A percentile compares a stretch with the other conserved stretches of the same genome.
These are phyloP conservation scores for Clitoria ternatea DNA, from an alignment of 306 rosid genomes.

Conservation along the genomic window DNA sequence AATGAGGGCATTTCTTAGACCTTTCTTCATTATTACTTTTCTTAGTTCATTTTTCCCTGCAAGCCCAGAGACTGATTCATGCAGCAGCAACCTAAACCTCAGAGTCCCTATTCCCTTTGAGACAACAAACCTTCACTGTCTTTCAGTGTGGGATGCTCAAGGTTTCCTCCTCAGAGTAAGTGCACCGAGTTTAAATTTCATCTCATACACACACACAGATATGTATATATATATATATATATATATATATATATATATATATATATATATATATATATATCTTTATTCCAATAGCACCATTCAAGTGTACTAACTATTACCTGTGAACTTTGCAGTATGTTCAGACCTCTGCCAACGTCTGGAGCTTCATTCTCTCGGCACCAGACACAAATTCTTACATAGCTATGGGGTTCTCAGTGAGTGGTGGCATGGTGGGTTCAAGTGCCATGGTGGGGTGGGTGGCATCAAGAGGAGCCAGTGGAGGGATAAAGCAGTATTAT, in stretches of 20 bases:
- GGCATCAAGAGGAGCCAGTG: slow-evolving; percentile 30
- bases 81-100: slow-evolving; percentile 45
- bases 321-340: slow-evolving; percentile 41
- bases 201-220: too few species aligned
- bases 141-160: slow-evolving; percentile 64
- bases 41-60: slow-evolving; percentile 17
- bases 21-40: slow-evolving; percentile 19
- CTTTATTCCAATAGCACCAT: not conserved
- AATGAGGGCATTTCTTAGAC: slow-evolving; percentile 29
- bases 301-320: not conserved
- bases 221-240: too few species aligned
- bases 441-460: slow-evolving; percentile 86
- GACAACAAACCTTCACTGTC: slow-evolving; percentile 54
- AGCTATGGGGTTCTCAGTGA: slow-evolving; percentile 68
- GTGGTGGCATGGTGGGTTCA: slow-evolving; percentile 63
- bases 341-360: slow-evolving; percentile 37
- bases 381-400: slow-evolving; percentile 55
- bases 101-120: slow-evolving; percentile 42
- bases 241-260: too few species aligned
- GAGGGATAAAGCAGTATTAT: slow-evolving; percentile 49
- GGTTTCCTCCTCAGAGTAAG: slow-evolving; percentile 70
- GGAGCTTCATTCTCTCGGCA: slow-evolving; percentile 77
- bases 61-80: slow-evolving; percentile 53
- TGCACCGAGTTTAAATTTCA: slow-evolving; percentile 1
- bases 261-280: not conserved